Base-by-base conservation (phyloP, 2,329 filamentous ascomycete species). In the Sordariomycetes sp. region DNA sequence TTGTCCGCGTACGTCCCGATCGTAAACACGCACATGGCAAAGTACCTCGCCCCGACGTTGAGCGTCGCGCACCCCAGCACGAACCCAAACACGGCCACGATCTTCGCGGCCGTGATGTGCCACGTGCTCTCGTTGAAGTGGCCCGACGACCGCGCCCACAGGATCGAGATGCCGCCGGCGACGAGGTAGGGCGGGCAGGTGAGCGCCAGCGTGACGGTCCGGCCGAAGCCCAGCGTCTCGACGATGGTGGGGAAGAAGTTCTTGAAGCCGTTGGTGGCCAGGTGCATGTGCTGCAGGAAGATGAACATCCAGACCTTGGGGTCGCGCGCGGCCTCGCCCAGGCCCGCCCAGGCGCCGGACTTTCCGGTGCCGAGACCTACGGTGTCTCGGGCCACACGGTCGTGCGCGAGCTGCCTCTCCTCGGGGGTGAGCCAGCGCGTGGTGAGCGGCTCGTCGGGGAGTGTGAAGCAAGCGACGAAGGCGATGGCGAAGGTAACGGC, bases 211-310 rank as follows among this genome's bases (percentile, higher is more conserved):
- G 65, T 67, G 3, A 59, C 60, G 3, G 62, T 65, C 14, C 58
- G 61, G 48, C 59, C 57, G 58, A 62, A 65, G 2, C 60, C 63
- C 35, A 71, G 62, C 2, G 65, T 61, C 58, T 64, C 57, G 2
- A 68, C 66, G 20, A 71, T 67, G 1, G 65, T 67, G 6, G 68
- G 67, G 59, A 70, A 66, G 59, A 65, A 67, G 60, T 54, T 58
- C 54, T 46, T 54, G 28, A 60, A 74, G 0, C 69, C 70, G 57
- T 70, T 78, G 1, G 79, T 77, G 1, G 75, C 76, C 14, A 81
- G 67, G 64, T 81, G 78, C 64, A 80, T 77, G 65, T 81, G 79
- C 62, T 80, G 77, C 79, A 32, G 59, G 37, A 62, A 53, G 14
- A 53, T 58, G 8, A 73, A 64, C 6, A 72, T 62, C 70, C 71